Percentiles rank a stretch among this genome's conserved stretches.
Evolutionary conservation across 192 early-diverging fungal species (phyloP).

Genomic region (Umbelopsis sp.): DNA sequence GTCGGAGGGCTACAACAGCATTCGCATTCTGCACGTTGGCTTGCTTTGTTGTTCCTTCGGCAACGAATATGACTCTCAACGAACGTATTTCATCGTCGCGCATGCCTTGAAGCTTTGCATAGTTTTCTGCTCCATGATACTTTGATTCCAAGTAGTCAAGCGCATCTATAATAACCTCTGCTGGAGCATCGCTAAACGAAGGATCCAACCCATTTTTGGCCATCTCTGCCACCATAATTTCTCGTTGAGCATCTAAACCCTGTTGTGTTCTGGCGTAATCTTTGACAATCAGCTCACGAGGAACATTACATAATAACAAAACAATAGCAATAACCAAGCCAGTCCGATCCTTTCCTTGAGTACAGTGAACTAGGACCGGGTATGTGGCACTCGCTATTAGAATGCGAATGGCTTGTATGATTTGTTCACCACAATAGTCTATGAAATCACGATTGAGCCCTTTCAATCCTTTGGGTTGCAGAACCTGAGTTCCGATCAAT

Average conservation of each 20-base stretch:
- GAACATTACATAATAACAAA: slow-evolving; percentile 54
- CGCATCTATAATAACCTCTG: slow-evolving; percentile 44
- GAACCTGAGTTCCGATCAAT: slow-evolving; percentile 32
- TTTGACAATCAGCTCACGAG: slow-evolving; percentile 54
- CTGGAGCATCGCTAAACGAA: slow-evolving; percentile 50
- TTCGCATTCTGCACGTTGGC: background rate
- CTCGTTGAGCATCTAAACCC: slow-evolving; percentile 46
- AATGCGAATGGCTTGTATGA: slow-evolving; percentile 50
- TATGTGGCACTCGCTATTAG: slow-evolving; percentile 58
- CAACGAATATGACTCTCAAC: background rate
- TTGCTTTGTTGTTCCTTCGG: background rate
- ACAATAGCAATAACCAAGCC: slow-evolving; percentile 63
- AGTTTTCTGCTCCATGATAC: background rate
- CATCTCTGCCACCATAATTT: slow-evolving; percentile 57
- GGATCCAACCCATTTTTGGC: slow-evolving; percentile 52
- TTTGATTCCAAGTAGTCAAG: slow-evolving; percentile 22
- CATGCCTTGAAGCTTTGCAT: background rate
- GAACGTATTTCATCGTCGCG: slow-evolving; percentile 7
- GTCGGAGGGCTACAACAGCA: background rate
- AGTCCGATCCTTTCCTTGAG: slow-evolving; percentile 72
- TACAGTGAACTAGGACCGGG: slow-evolving; percentile 68
- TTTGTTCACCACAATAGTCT: slow-evolving; percentile 40
- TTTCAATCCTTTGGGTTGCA: slow-evolving; percentile 42
- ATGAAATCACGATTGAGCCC: slow-evolving; percentile 48
- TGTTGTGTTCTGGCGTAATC: slow-evolving; percentile 61